Evolutionary conservation across 371 early-diverging fungal species (phyloP).

Genomic region (Parasitella parasitica): DNA sequence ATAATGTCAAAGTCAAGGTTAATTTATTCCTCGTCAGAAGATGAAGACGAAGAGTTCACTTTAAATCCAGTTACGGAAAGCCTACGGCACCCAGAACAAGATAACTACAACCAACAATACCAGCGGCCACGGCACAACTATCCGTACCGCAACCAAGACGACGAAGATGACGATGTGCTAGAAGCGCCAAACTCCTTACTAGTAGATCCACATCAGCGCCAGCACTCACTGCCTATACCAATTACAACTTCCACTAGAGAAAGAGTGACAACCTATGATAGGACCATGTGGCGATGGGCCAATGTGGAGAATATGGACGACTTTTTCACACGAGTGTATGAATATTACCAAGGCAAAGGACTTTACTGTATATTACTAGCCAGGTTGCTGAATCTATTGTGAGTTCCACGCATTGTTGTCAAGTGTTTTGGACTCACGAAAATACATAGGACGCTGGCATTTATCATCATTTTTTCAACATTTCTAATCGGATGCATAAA

Average conservation of each 20-base stretch:
- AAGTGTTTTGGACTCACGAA: no score
- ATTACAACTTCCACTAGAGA: constrained; percentile 27
- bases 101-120: neutral
- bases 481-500: constrained; percentile 91
- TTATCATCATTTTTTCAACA: constrained; percentile 84
- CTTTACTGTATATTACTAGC: constrained; percentile 73
- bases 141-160: neutral
- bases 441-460: constrained; percentile 72
- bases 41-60: constrained; percentile 24
- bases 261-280: constrained; percentile 54
- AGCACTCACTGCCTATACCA: constrained; percentile 9
- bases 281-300: constrained; percentile 84
- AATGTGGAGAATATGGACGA: constrained; percentile 80
- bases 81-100: neutral
- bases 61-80: constrained; percentile 10
- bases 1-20: constrained; percentile 22
- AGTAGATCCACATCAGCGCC: neutral
- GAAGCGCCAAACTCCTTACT: constrained; percentile 11
- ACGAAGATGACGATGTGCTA: constrained; percentile 6
- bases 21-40: constrained; percentile 8
- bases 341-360: constrained; percentile 83
- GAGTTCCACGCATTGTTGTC: no score
- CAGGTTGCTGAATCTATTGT: constrained; percentile 72
- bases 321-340: constrained; percentile 80
- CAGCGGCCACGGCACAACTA: neutral